Base-by-base conservation (phyloP, 2,329 filamentous ascomycete species). In the Ceratocystis variospora region DNA sequence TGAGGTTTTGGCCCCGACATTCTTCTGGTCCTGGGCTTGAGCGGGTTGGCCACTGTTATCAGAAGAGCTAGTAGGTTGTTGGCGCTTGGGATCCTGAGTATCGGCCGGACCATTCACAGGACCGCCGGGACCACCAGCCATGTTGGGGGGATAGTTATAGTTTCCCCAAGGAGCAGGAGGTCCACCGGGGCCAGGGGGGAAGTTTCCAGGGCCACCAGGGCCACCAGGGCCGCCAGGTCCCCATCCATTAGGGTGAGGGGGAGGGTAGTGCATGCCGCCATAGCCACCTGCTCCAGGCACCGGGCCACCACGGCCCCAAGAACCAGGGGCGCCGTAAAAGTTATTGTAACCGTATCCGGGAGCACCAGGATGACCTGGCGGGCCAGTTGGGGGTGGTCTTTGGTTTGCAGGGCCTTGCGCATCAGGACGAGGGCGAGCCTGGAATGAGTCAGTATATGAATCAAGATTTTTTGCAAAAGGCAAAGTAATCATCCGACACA, bases 141-240 rank as follows among this genome's bases (percentile, higher is more conserved):
- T 66, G 48, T 64, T 64, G 22, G 83, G 84, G 68, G 85, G 86
- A 72, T 87, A 89, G 22, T 80, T 83, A 70, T 77, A 81, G 72
- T 77, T 80, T 17, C 76, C 78, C 81, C 80, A 84, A 19, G 80
- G 81, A 61, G 82, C 86, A 33, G 83, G 15, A 22, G 82, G 83
- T 5, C 84, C 86, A 55, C 71, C 71, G 44, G 73, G 72, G 8
- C 76, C 79, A 69, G 83, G 85, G 44, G 86, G 87, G 71, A 90
- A 94, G 31, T 86, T 64, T 45, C 44, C 87, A 75, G 89, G 88
- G 5, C 87, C 87, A 8, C n/a, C n/a, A n/a, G n/a, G n/a, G n/a
- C n/a, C n/a, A n/a, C 85, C 84, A 70, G 87, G 88, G 5, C 87
- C 87, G 7, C 85, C 84, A 70, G 87, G 88, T 73, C 86, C 93